phyloP scores from a whole-genome alignment of 441 rosid species.

The Omphalea diandra region DNA sequence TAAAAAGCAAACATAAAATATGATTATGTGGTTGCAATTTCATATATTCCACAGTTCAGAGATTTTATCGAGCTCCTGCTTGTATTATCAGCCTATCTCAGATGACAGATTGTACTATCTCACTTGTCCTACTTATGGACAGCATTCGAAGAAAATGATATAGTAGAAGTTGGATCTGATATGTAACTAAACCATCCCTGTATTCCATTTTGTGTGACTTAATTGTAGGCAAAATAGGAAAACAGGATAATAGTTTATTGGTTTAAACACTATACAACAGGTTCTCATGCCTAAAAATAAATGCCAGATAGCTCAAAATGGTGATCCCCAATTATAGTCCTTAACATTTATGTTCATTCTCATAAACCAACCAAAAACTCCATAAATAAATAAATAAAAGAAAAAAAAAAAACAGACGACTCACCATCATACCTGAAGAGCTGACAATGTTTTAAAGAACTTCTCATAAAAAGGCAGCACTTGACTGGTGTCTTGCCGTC shows the following conservation, averaged over 20 bases:
- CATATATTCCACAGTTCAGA: background rate
- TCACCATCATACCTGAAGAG: constrained; percentile 90
- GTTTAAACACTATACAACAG: background rate
- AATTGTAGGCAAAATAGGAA: background rate
- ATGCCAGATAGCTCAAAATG: background rate
- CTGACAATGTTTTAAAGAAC: constrained; percentile 30
- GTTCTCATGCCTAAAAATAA: background rate
- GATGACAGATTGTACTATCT: background rate
- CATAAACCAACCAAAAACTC: background rate
- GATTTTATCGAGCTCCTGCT: constrained; percentile 5
- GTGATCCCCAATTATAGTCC: background rate
- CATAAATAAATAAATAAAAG: background rate
- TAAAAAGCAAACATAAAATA: constrained; percentile 4
- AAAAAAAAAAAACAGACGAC: constrained; percentile 24
- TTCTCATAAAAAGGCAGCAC: constrained; percentile 18
- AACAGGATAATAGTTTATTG: background rate
- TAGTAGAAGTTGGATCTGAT: too few relatives aligned
- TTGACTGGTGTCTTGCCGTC: constrained; percentile 17
- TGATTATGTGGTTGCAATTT: background rate
- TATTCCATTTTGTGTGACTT: background rate
- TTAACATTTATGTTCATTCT: background rate
- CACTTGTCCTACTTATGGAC: background rate
- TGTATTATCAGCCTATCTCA: background rate
- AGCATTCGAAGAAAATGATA: background rate
- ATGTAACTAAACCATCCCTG: too few relatives aligned